A percentile compares a stretch with the other conserved stretches of the same genome.
phyloP scores from a whole-genome alignment of 2,329 filamentous ascomycete species.

The Elsinoe necatrix region DNA sequence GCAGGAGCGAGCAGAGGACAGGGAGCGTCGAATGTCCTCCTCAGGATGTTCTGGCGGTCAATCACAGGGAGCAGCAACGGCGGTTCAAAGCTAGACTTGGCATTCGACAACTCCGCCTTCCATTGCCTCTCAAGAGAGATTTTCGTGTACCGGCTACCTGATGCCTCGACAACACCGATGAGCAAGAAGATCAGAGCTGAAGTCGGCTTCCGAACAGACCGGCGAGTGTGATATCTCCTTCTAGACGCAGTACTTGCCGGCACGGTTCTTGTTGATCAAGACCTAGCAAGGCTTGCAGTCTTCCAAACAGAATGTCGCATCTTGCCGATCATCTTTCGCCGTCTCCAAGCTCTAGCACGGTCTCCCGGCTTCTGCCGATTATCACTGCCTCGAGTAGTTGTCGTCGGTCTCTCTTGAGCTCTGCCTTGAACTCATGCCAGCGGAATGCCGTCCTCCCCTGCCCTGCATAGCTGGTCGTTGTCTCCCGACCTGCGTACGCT shows the following conservation, averaged over 20 bases:
- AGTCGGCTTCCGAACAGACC: conserved; percentile 39
- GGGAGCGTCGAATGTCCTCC: conserved; percentile 42
- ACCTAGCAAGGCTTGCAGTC: conserved; percentile 48
- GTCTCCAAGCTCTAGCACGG: conserved; percentile 15
- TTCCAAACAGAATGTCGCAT: conserved; percentile 32
- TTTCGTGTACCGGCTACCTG: background rate
- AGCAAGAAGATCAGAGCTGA: conserved; percentile 29
- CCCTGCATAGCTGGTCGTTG: background rate
- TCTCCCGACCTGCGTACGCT: conserved; percentile 39
- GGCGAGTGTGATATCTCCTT: conserved; percentile 25
- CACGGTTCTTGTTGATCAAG: conserved; percentile 37
- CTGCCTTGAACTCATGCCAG: background rate
- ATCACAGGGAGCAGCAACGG: conserved; percentile 20
- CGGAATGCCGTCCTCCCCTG: conserved; percentile 1
- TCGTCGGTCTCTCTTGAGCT: background rate
- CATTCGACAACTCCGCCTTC: conserved; percentile 8
- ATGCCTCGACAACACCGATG: conserved; percentile 2
- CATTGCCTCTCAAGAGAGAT: background rate
- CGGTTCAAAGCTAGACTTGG: background rate
- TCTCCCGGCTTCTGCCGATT: background rate
- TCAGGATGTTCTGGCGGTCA: conserved; percentile 46
- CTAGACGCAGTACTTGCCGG: conserved; percentile 48
- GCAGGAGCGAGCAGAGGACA: conserved; percentile 43
- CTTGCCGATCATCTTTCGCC: conserved; percentile 3
- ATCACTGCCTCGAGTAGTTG: background rate